These are phyloP conservation scores for Rhizomucor pusillus DNA, from an alignment of 371 early-diverging fungal genomes.

Conservation along the genomic window DNA sequence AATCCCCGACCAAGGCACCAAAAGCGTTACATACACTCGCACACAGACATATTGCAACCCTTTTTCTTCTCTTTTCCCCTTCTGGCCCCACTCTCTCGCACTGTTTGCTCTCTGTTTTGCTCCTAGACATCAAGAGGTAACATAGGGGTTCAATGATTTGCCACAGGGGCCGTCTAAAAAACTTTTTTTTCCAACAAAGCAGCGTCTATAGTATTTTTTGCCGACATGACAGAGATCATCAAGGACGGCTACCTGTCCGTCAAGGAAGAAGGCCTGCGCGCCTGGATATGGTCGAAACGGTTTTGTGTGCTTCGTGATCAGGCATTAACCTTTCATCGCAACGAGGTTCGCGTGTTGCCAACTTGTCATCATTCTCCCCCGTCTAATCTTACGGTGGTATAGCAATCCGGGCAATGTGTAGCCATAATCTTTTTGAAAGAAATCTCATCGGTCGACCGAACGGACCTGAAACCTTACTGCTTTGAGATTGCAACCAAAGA, in stretches of 20 bases:
- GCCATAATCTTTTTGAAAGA: slow-evolving; percentile 90
- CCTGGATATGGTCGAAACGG: slow-evolving; percentile 85
- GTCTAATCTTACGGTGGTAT: too few species aligned
- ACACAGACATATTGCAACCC: too few species aligned
- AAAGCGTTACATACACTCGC: slow-evolving; percentile 1
- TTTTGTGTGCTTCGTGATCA: slow-evolving; percentile 78
- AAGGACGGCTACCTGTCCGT: slow-evolving; percentile 69
- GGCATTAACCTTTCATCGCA: slow-evolving; percentile 82
- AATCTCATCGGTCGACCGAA: slow-evolving; percentile 79
- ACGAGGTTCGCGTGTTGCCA: too few species aligned
- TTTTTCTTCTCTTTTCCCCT: too few species aligned
- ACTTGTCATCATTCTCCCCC: slow-evolving; percentile 5
- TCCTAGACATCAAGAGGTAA: too few species aligned
- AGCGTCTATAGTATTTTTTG: too few species aligned
- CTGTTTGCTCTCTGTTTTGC: too few species aligned
- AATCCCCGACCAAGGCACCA: too few species aligned
- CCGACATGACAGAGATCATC: slow-evolving; percentile 41
- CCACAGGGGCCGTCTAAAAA: too few species aligned
- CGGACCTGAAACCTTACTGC: slow-evolving; percentile 87
- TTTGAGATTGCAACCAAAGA: slow-evolving; percentile 91
- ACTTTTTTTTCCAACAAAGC: too few species aligned
- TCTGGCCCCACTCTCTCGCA: too few species aligned
- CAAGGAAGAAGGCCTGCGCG: slow-evolving; percentile 73
- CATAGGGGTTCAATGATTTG: too few species aligned
- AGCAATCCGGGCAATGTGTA: slow-evolving; percentile 56